Conservation (phyloP, 768 basidiomycete species). For the Tylopilus subfusipes region DNA sequence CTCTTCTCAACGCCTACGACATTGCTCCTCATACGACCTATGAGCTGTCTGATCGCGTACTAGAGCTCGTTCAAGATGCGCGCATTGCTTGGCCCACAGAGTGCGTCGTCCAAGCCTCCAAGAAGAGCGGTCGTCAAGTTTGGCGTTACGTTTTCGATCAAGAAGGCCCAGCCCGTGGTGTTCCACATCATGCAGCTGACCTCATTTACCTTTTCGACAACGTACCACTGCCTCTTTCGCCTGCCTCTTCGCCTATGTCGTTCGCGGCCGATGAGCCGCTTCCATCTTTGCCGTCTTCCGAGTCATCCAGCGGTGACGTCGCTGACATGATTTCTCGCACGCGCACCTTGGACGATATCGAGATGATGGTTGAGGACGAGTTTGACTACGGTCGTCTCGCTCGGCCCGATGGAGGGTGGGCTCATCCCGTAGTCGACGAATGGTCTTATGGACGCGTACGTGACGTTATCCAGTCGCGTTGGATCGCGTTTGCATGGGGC, state of each 20-base stretch:
- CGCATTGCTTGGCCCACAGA: slow-evolving; percentile 78
- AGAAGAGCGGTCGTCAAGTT: slow-evolving; percentile 54
- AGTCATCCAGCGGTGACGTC: slow-evolving; percentile 24
- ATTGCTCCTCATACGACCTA: slow-evolving; percentile 60
- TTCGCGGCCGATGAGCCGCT: slow-evolving; percentile 34
- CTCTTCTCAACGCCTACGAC: slow-evolving; percentile 67
- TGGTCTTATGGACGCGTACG: slow-evolving; percentile 65
- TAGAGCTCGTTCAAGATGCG: slow-evolving; percentile 75
- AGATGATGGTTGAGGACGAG: slow-evolving; percentile 23
- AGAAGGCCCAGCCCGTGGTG: slow-evolving; percentile 60
- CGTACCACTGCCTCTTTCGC: slow-evolving; percentile 50
- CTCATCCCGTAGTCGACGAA: slow-evolving; percentile 56
- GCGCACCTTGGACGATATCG: slow-evolving; percentile 26
- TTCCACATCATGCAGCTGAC: slow-evolving; percentile 70
- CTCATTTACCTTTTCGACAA: slow-evolving; percentile 79
- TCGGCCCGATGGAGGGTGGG: slow-evolving; percentile 44
- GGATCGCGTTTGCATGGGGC: slow-evolving; percentile 74
- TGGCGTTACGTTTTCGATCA: slow-evolving; percentile 85
- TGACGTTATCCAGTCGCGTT: slow-evolving; percentile 67
- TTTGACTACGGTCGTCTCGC: slow-evolving; percentile 13
- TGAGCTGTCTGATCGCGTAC: slow-evolving; percentile 62
- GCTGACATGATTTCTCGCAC: slow-evolving; percentile 14
- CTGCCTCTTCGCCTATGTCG: slow-evolving; percentile 30
- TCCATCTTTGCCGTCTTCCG: slow-evolving; percentile 29
- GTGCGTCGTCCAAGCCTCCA: slow-evolving; percentile 50